phyloP scores from a whole-genome alignment of 202 grass and related monocot species.

The Dendrocalamus latiflorus region DNA sequence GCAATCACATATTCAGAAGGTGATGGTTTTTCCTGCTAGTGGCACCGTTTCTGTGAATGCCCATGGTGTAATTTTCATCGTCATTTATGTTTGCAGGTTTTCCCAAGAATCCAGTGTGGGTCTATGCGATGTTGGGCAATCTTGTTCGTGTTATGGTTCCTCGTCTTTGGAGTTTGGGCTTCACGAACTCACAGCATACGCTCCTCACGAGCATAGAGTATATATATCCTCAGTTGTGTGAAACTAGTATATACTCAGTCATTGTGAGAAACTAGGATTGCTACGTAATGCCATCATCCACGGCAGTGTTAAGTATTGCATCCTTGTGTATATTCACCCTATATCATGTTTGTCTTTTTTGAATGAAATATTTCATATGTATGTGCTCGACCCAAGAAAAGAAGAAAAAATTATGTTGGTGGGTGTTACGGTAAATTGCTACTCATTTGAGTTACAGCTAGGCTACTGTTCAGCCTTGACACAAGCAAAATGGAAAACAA shows the following conservation, averaged over 20 bases:
- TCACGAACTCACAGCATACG: constrained; percentile 57
- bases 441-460: background rate
- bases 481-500: background rate
- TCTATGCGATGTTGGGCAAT: constrained; percentile 63
- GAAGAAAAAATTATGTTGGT: background rate
- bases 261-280: background rate
- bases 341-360: background rate
- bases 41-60: no score
- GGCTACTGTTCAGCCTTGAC: background rate
- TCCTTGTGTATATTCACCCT: constrained; percentile 26
- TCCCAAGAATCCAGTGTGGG: constrained; percentile 67
- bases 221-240: background rate
- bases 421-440: background rate
- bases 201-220: constrained; percentile 31
- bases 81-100: constrained; percentile 42
- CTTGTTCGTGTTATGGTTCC: constrained; percentile 75
- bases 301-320: background rate
- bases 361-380: constrained; percentile 8
- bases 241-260: background rate
- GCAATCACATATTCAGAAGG: background rate
- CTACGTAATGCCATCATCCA: background rate
- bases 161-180: constrained; percentile 81
- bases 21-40: background rate
- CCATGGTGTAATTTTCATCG: background rate
- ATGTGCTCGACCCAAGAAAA: background rate